phyloP scores from a whole-genome alignment of 2,329 filamentous ascomycete genomes.

The Fusarium haematococcum region DNA sequence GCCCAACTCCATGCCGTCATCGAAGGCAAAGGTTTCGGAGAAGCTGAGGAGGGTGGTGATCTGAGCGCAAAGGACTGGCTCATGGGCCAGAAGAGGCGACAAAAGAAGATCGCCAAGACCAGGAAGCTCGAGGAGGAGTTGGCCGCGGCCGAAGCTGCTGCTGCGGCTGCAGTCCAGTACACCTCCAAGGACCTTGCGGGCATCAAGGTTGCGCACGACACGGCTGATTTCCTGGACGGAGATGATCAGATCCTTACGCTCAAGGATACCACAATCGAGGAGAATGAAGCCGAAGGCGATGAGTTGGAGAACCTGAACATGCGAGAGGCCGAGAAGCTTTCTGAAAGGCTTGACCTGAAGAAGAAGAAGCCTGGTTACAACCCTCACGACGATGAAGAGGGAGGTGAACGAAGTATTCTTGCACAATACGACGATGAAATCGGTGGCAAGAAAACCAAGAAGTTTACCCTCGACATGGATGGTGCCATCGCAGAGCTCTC shows the following conservation, averaged over 20 bases:
- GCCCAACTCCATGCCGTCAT: slow-evolving; percentile 81
- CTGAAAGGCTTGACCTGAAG: slow-evolving; percentile 84
- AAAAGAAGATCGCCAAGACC: slow-evolving; percentile 88
- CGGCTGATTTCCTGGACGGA: slow-evolving; percentile 82
- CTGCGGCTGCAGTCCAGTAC: slow-evolving; percentile 75
- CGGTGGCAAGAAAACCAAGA: slow-evolving; percentile 86
- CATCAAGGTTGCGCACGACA: slow-evolving; percentile 90
- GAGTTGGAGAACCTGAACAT: slow-evolving; percentile 85
- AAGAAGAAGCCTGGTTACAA: slow-evolving; percentile 93
- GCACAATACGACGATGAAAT: slow-evolving; percentile 98
- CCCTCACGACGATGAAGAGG: slow-evolving; percentile 78
- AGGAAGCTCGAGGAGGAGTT: slow-evolving; percentile 80
- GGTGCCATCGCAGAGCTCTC: slow-evolving; percentile 76
- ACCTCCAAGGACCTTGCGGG: slow-evolving; percentile 88
- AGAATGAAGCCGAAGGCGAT: slow-evolving; percentile 88
- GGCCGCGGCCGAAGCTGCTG: slow-evolving; percentile 77
- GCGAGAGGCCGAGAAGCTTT: slow-evolving; percentile 77
- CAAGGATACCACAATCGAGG: slow-evolving; percentile 90
- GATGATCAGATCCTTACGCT: slow-evolving; percentile 92
- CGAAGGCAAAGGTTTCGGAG: slow-evolving; percentile 86
- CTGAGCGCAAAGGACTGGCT: slow-evolving; percentile 89
- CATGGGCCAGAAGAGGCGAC: slow-evolving; percentile 88
- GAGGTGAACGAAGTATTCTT: slow-evolving; percentile 75
- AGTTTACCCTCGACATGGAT: slow-evolving; percentile 85
- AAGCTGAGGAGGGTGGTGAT: slow-evolving; percentile 73